Base-by-base conservation (phyloP, 2,329 filamentous ascomycete species). In the Immersiporthe knoxdaviesiana region DNA sequence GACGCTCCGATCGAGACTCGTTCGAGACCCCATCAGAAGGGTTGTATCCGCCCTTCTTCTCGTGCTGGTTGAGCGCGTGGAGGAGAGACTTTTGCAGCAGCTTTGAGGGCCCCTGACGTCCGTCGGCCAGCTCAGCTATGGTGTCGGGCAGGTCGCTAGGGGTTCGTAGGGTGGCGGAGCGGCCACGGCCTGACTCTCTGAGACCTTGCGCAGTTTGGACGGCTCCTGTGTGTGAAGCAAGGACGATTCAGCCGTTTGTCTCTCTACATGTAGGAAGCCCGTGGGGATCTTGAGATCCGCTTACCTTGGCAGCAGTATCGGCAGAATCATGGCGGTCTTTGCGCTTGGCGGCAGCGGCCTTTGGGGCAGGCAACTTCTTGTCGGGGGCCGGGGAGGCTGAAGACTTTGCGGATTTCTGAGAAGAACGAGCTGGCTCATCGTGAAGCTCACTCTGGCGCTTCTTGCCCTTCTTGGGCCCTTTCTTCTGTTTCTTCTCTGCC, bases 1-100 rank as follows among this genome's bases (percentile, higher is more conserved):
- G 85, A 30, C 86, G 86, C 76, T 92, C 90, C 14, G 91, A 90
- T 69, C 92, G 82, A 12, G 85, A 84, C 63, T 91, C 88, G 18
- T 87, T 83, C 0, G 88, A 88, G 67, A 89, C 84, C 61, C 87
- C 90, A 64, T 90, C 85, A 1, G 89, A 85, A 24, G 94, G 81
- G 35, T 83, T 81, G 73, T 90, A 90, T 12, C 87, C 83, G 21
- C 88, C 87, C 67, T 87, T 84, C 78, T 93, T 92, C 72, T 90
- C 86, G 44, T 92, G 88, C 47, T 84, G 79, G n/a, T 85, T 84
- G 68, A 97, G 85, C 68, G 91, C 85, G 66, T 89, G 85, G 56
- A 84, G 80, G 56, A 97, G 87, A 21, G 89, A 87, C 73, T 91
- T 93, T 73, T 88, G 84, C 39, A 98, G 80, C 30, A 89, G 88